Evolutionary conservation across 2,329 filamentous ascomycete genomes (phyloP), one percentile per base, ranked within the genome.

Genomic region (Fusarium scirpi): DNA sequence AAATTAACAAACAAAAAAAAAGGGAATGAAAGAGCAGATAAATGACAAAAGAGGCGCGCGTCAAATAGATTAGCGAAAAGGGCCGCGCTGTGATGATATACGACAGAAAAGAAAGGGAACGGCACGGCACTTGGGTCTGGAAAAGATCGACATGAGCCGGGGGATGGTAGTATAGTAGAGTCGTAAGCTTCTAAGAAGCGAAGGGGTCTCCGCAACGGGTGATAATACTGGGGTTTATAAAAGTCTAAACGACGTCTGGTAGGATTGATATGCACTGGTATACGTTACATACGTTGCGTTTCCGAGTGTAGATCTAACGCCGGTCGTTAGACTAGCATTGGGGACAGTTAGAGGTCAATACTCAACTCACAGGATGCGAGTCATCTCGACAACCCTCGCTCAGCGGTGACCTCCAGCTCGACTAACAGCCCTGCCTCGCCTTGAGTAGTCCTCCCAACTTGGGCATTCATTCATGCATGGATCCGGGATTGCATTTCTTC

Each of bases 51-150:
- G 38, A 55, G 47, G 41, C 45, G 58, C 58, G 43, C 65, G 46
- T 40, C 40, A 58, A 41, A 44, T 45, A 67, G 67, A 70, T 70
- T 64, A 55, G 67, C 67, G 67, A 67, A 41, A 45, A 51, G 27
- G 27, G 53, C 16, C 56, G 16, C 11, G 12, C 15, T 29, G 10
- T 38, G 47, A 32, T 70, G 57, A 67, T 69, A 66, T 69, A 66
- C 47, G 27, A 47, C 18, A 40, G 18, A 27, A n/a, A 27, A n/a
- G 22, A 45, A 25, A 38, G 34, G 18, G 34, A 25, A 47, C 45
- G 24, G 44, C 44, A 46, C 44, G 44, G 25, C 7, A 22, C 22
- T 51, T 51, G 18, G 30, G 29, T 24, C 22, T 54, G 46, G 13
- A 62, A 32, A 25, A 30, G 67, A 67, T 67, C 62, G 15, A 34